Evolutionary conservation across 148 eudicot species (phyloP).

Genomic region (Pharnaceum exiguum): DNA sequence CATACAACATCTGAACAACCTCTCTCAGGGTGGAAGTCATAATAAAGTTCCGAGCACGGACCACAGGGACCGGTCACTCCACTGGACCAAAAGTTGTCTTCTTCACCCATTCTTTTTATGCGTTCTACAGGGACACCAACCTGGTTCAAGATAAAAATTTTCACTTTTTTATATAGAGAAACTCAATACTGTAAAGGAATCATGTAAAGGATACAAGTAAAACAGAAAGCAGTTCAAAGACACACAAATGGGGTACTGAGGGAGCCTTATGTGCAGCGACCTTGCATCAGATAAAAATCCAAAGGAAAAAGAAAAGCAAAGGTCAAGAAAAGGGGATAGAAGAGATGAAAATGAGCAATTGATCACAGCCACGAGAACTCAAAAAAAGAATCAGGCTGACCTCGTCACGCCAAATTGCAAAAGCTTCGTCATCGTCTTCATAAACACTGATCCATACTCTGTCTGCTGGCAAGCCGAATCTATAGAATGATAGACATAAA

Average conservation of each 20-base stretch:
- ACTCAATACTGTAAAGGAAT: neutral
- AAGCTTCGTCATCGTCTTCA: conserved; percentile 89
- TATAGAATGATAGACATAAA: conserved; percentile 24
- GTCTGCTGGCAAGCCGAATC: conserved; percentile 73
- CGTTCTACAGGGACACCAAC: conserved; percentile 77
- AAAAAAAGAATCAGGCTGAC: conserved; percentile 25
- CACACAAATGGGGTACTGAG: neutral
- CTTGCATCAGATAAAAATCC: too few species aligned
- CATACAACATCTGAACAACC: conserved; percentile 76
- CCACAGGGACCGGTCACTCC: conserved; percentile 98
- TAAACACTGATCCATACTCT: conserved; percentile 84
- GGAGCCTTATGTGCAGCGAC: too few species aligned
- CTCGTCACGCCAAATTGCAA: conserved; percentile 85
- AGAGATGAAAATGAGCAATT: neutral
- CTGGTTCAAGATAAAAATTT: conserved; percentile 33
- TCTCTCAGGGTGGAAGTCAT: conserved; percentile 94
- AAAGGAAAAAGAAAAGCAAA: neutral
- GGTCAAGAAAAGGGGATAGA: neutral
- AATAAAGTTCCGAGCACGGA: conserved; percentile 94
- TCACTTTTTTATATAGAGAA: neutral
- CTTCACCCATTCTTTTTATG: conserved; percentile 85
- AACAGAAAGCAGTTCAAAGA: neutral
- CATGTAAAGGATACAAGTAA: neutral
- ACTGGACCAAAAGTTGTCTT: conserved; percentile 98
- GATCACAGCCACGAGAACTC: neutral